Conservation (phyloP, 2,329 filamentous ascomycete species). For the Magnaporthiopsis rhizophila region DNA sequence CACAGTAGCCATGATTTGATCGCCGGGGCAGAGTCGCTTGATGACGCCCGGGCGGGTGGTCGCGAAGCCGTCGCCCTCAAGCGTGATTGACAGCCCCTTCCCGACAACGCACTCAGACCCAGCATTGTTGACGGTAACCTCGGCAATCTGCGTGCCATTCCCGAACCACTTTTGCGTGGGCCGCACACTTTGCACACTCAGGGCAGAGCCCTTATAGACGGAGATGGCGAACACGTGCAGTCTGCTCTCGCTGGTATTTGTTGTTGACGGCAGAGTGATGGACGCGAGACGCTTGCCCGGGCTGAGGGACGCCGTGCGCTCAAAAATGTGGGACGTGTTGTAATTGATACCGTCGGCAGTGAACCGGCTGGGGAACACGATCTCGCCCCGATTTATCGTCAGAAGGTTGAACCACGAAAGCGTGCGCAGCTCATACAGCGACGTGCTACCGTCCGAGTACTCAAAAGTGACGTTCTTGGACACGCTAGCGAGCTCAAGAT, state of each 20-base stretch:
- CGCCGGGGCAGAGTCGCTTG: slow-evolving; percentile 33
- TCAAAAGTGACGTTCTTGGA: slow-evolving; percentile 32
- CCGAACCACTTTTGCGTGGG: slow-evolving; percentile 34
- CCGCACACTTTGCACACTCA: slow-evolving; percentile 30
- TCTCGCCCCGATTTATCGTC: slow-evolving; percentile 36
- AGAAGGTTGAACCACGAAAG: slow-evolving; percentile 35
- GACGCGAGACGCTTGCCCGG: slow-evolving; percentile 28
- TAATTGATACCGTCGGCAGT: slow-evolving; percentile 29
- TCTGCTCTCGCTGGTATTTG: slow-evolving; percentile 19
- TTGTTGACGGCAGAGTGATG: slow-evolving; percentile 31
- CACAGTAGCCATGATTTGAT: slow-evolving; percentile 31
- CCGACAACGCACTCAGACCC: slow-evolving; percentile 27
- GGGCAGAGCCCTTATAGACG: slow-evolving; percentile 19
- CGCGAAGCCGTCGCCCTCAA: slow-evolving; percentile 30
- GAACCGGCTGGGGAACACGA: slow-evolving; percentile 34
- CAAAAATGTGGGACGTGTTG: slow-evolving; percentile 36
- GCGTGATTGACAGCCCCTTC: slow-evolving; percentile 20
- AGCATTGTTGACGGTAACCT: slow-evolving; percentile 29
- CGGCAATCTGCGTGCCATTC: slow-evolving; percentile 29
- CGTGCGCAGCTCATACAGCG: slow-evolving; percentile 32
- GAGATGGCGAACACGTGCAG: slow-evolving; percentile 36
- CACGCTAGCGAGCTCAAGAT: slow-evolving; percentile 27
- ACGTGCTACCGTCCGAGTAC: slow-evolving; percentile 32
- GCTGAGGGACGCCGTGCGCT: slow-evolving; percentile 30
- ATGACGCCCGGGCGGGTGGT: slow-evolving; percentile 31